Evolutionary conservation across 2,329 filamentous ascomycete genomes (phyloP).

Genomic region (Paracamarosporium sp.): DNA sequence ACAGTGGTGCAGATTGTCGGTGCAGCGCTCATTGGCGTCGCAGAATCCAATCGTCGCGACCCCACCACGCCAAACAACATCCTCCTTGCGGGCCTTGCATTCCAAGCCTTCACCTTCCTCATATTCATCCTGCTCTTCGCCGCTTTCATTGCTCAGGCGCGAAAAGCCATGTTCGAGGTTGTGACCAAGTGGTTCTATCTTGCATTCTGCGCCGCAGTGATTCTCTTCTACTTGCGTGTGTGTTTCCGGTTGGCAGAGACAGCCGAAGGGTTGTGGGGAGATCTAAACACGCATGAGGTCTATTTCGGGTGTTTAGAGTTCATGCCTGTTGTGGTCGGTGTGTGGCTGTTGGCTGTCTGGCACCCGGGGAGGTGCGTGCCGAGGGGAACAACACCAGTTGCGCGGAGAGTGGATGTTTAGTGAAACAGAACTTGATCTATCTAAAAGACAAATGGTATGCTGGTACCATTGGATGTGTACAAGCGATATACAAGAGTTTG

Average conservation of each 20-base stretch:
- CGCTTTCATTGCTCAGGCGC: conserved; percentile 51
- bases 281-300: conserved; percentile 58
- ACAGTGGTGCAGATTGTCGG: conserved; percentile 62
- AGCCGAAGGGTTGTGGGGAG: conserved; percentile 55
- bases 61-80: conserved; percentile 62
- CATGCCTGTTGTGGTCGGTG: conserved; percentile 59
- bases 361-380: conserved; percentile 52
- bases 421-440: no score
- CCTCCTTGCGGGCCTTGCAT: conserved; percentile 61
- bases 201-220: conserved; percentile 53
- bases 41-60: conserved; percentile 57
- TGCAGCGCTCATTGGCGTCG: conserved; percentile 61
- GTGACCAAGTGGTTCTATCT: conserved; percentile 50
- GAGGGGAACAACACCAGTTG: no score
- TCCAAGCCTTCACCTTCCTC: conserved; percentile 61
- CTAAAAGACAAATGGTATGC: not conserved
- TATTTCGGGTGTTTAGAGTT: conserved; percentile 64
- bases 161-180: conserved; percentile 31
- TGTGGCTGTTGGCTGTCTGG: conserved; percentile 54
- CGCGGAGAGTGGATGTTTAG: no score
- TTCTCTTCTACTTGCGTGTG: conserved; percentile 61
- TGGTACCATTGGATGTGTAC: not conserved
- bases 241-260: conserved; percentile 64
- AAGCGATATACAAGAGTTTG: no score
- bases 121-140: conserved; percentile 55